Percentiles rank a stretch among this genome's conserved stretches.
Evolutionary conservation across 2,329 filamentous ascomycete species (phyloP).

Genomic region (Claviceps paspali): DNA sequence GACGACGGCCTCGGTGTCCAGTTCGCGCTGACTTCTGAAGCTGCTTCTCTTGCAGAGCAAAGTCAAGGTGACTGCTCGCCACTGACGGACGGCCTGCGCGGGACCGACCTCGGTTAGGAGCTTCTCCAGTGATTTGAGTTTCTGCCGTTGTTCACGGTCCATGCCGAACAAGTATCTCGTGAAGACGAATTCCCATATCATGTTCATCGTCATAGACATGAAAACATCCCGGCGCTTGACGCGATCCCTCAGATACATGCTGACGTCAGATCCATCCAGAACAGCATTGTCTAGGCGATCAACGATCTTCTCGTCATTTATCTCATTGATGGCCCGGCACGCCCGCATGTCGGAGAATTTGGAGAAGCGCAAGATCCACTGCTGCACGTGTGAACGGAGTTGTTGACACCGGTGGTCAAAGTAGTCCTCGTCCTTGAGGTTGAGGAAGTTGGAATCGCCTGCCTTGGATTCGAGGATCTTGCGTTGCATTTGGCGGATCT

Average conservation of each 20-base stretch:
- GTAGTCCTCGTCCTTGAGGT: slow-evolving; percentile 77
- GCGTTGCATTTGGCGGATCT: slow-evolving; percentile 35
- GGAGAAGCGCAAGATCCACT: slow-evolving; percentile 95
- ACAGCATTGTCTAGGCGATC: slow-evolving; percentile 89
- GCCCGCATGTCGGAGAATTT: slow-evolving; percentile 90
- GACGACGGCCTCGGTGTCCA: slow-evolving; percentile 91
- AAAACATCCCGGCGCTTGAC: slow-evolving; percentile 84
- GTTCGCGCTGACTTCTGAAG: slow-evolving; percentile 71
- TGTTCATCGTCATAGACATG: slow-evolving; percentile 97
- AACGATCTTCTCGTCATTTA: slow-evolving; percentile 84
- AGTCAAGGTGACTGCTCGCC: slow-evolving; percentile 89
- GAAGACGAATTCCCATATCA: slow-evolving; percentile 99
- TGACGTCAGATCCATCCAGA: slow-evolving; percentile 85
- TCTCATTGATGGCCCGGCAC: slow-evolving; percentile 68
- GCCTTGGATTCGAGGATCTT: slow-evolving; percentile 44
- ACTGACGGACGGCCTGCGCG: slow-evolving; percentile 78
- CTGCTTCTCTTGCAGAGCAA: slow-evolving; percentile 64
- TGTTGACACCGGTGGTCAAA: slow-evolving; percentile 90
- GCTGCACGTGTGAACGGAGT: slow-evolving; percentile 87
- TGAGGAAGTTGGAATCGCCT: slow-evolving; percentile 58
- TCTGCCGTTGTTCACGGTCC: slow-evolving; percentile 94
- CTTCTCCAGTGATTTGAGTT: slow-evolving; percentile 92
- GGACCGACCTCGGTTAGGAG: slow-evolving; percentile 79
- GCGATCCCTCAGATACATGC: slow-evolving; percentile 73
- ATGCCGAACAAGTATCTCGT: slow-evolving; percentile 96